Evolutionary conservation across 225 moss, liverwort and hornwort species (phyloP).

Genomic region (Marchantia paleacea): DNA sequence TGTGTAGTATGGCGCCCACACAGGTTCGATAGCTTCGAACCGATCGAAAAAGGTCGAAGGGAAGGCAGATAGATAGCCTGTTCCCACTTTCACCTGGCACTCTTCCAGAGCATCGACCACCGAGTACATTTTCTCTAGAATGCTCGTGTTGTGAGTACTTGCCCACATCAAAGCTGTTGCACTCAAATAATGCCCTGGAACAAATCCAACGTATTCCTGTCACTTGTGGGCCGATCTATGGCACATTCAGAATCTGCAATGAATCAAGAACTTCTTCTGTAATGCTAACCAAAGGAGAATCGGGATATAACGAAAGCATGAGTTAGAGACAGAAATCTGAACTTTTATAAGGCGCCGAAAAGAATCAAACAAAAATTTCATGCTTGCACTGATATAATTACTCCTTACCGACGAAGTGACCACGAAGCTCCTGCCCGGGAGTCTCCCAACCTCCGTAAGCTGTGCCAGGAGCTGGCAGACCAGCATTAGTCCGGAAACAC

Average conservation of each 20-base stretch:
- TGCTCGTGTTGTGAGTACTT: slow-evolving; percentile 59
- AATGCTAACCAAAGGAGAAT: too few species aligned
- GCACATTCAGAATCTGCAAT: not conserved
- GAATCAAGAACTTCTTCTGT: not conserved
- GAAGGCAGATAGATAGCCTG: slow-evolving; percentile 94
- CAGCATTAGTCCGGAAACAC: slow-evolving; percentile 73
- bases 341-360: not conserved
- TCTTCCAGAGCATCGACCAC: slow-evolving; percentile 67
- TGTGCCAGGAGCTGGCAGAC: slow-evolving; percentile 61
- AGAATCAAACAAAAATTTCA: not conserved
- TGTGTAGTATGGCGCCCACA: slow-evolving; percentile 99
- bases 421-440: slow-evolving; percentile 74
- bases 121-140: slow-evolving; percentile 59
- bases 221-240: not conserved
- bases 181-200: slow-evolving; percentile 91
- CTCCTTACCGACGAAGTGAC: slow-evolving; percentile 80
- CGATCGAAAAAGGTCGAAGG: slow-evolving; percentile 83
- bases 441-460: slow-evolving; percentile 96
- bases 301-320: too few species aligned
- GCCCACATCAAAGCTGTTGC: slow-evolving; percentile 95
- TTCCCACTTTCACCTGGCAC: slow-evolving; percentile 75
- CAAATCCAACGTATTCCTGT: slow-evolving; percentile 17
- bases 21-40: slow-evolving; percentile 76
- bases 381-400: not conserved
- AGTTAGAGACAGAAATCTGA: not conserved